phyloP scores from a whole-genome alignment of 495 filamentous ascomycete genomes.

The Tuber umbilicatum region DNA sequence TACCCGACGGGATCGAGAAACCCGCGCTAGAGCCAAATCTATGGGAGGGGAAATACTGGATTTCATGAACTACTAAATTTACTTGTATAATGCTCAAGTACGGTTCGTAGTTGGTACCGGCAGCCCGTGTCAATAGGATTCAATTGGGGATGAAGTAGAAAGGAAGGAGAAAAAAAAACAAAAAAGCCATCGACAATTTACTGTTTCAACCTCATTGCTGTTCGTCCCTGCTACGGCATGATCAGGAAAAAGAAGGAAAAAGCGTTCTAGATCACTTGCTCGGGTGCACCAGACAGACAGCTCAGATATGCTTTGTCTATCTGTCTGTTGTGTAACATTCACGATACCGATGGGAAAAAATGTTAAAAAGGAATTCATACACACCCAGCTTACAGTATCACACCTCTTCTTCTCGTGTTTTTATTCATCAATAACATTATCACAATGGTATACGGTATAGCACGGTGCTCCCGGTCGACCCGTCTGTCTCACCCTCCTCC shows the following conservation, averaged over 20 bases:
- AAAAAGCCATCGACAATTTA: background rate
- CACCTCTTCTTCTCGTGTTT: background rate
- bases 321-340: background rate
- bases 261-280: background rate
- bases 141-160: background rate
- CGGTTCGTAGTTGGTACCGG: background rate
- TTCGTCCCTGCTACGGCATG: background rate
- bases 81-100: too few species aligned
- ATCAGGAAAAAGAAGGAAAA: background rate
- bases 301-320: background rate
- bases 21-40: background rate
- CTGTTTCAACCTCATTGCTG: slow-evolving; percentile 2
- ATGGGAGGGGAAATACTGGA: background rate
- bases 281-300: background rate
- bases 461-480: background rate
- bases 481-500: background rate
- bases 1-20: background rate
- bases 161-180: background rate
- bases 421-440: background rate
- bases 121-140: background rate
- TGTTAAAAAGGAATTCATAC: background rate
- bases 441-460: background rate
- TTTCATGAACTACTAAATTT: too few species aligned
- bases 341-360: background rate
- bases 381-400: background rate